Base-by-base conservation (phyloP, 2,329 filamentous ascomycete genomes). In the Epichloe elymi region DNA sequence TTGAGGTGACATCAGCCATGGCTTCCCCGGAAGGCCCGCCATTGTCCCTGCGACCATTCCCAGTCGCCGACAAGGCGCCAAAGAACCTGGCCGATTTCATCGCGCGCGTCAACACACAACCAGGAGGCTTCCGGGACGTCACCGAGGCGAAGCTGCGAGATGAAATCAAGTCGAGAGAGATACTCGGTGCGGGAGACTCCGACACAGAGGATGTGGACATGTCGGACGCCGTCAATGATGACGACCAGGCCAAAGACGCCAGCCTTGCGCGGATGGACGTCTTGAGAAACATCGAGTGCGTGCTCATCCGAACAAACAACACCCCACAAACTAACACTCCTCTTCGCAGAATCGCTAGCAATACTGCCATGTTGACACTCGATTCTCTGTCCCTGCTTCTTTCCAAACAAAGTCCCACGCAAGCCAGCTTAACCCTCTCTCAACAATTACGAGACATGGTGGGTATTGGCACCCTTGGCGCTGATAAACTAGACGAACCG, bases 331-430 rank as follows among this genome's bases (percentile, higher is more conserved):
- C 33, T 37, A 35, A 54, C 50, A 36, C 52, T 4, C 10, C 11
- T 35, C 10, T 10, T 44, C 42, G 6, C 53, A 70, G 67, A 40
- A 57, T 67, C 45, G 67, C 67, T 30, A 60, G 62, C 51, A 78
- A 84, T 57, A 77, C 80, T 50, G 76, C 83, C 40, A 74, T 85
- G 62, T 75, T 86, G 53, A 81, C 83, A 6, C 79, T 94, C 59
- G 88, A 95, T 64, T 87, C 90, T 59, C 70, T 95, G 51, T 95
- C 89, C 33, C 76, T 95, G 6, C 74, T 95, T 1, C 74, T 93
- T 15, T 88, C 87, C n/a, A 90, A 89, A 64, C 80, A 93, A 61
- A 74, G 74, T n/a, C 85, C 87, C 0, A 79, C 77, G 8, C 79
- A 83, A 56, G 86, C 84, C 5, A 74, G 81, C 58, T 66, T 73